phyloP scores from a whole-genome alignment of 1,284 basidiomycete species.

The Cystobasidium slooffiae region DNA sequence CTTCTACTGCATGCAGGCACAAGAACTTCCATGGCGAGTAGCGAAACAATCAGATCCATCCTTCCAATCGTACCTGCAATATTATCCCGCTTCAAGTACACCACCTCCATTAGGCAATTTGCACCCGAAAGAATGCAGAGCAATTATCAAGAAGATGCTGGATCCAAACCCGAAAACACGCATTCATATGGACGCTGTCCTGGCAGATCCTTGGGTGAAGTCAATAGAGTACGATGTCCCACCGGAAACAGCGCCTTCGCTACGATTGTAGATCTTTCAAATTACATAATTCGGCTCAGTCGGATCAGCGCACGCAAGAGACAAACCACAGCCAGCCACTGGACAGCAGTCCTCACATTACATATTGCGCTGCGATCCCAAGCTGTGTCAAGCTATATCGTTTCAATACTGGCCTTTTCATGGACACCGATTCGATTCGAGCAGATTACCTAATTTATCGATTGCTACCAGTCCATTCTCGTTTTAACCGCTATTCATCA shows the following conservation, averaged over 20 bases:
- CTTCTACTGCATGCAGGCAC: constrained; percentile 94
- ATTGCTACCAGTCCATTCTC: no score
- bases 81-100: constrained; percentile 61
- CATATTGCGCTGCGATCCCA: no score
- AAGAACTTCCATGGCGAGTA: constrained; percentile 94
- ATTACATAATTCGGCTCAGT: not conserved
- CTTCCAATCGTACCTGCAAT: constrained; percentile 79
- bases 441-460: no score
- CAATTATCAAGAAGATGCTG: constrained; percentile 89
- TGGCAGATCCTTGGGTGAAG: constrained; percentile 65
- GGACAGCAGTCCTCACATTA: no score
- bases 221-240: constrained; percentile 25
- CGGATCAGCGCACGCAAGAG: not conserved
- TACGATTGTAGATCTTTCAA: no score
- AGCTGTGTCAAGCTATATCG: no score
- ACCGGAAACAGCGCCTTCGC: not conserved
- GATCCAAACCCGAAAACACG: constrained; percentile 88
- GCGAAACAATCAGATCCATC: constrained; percentile 83
- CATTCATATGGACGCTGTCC: constrained; percentile 78
- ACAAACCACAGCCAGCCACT: not conserved
- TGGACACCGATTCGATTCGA: no score
- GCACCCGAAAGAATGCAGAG: constrained; percentile 80
- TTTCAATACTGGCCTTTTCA: no score
- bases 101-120: constrained; percentile 74
- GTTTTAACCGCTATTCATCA: no score